Evolutionary conservation across 805 yeast genomes (phyloP).

Genomic region (Kodamaea hsintzibuensis): DNA sequence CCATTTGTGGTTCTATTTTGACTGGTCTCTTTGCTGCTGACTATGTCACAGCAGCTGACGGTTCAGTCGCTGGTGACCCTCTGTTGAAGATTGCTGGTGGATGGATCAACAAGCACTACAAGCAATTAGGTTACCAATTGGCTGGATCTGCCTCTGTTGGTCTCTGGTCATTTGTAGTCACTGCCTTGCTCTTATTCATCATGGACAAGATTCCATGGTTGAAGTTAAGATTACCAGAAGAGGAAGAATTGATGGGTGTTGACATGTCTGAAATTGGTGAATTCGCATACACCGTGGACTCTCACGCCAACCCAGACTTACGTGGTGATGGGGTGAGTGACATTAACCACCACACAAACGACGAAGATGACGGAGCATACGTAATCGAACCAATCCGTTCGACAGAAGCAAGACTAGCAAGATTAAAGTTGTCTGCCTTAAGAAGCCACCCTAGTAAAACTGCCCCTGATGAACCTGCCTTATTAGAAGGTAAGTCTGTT

Average conservation of each 20-base stretch:
- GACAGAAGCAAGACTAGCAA: slow-evolving; percentile 39
- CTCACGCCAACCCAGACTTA: slow-evolving; percentile 19
- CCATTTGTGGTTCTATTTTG: slow-evolving; percentile 75
- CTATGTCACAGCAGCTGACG: slow-evolving; percentile 84
- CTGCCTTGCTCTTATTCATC: slow-evolving; percentile 62
- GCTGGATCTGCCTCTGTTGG: slow-evolving; percentile 74
- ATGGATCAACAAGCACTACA: slow-evolving; percentile 81
- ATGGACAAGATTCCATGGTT: slow-evolving; percentile 81
- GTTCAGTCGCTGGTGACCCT: slow-evolving; percentile 43
- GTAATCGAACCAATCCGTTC: slow-evolving; percentile 82
- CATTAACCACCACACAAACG: slow-evolving; percentile 5
- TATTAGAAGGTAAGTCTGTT: slow-evolving; percentile 10
- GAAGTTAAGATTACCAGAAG: slow-evolving; percentile 78
- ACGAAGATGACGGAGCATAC: slow-evolving; percentile 42
- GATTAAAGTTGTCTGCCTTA: slow-evolving; percentile 28
- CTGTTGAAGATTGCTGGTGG: slow-evolving; percentile 64
- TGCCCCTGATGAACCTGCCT: slow-evolving; percentile 8
- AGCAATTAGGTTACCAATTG: slow-evolving; percentile 84
- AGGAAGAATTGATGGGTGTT: slow-evolving; percentile 85
- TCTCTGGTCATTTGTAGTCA: slow-evolving; percentile 73
- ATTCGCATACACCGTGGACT: slow-evolving; percentile 69
- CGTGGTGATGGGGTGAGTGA: not conserved
- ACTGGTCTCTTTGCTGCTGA: slow-evolving; percentile 94
- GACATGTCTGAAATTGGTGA: slow-evolving; percentile 93
- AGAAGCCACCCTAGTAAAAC: slow-evolving; percentile 9